Evolutionary conservation across 2,329 filamentous ascomycete species (phyloP), one percentile per base, ranked within the genome.

Genomic region (Capronia coronata): DNA sequence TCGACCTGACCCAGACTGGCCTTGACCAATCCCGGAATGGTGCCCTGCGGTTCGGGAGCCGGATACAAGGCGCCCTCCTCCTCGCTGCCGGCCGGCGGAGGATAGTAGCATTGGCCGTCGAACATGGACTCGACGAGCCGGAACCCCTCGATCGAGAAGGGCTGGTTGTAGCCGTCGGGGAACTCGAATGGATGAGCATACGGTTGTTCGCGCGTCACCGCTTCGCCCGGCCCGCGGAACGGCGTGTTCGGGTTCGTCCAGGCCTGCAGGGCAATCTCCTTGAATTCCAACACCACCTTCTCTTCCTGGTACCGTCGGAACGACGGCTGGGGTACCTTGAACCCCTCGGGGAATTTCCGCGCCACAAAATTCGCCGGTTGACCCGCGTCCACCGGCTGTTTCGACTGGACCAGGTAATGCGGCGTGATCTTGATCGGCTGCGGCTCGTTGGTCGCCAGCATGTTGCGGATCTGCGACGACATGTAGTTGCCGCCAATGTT

Each of bases 91-190:
- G 72, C 66, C 43, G 72, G 57, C 10, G 70, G 64, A 2, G 71
- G 68, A 46, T 87, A 80, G 2, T 86, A 85, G 30, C 84, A 86
- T 46, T 80, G 82, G 60, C 89, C 84, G 65, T 97, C 91, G 76
- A 93, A 98, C 67, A 98, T 78, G 35, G 87, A 87, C 71, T 98
- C 93, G 1, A 84, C 83, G 9, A 88, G 84, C 59, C 82, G 81
- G 76, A 85, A 96, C 43, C 93, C 83, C 67, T 96, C 90, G 48
- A 84, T 78, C 55, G 87, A 84, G 75, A 95, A 98, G 70, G 95
- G 85, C 67, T 94, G 87, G 73, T 97, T 98, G 72, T 85, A 90
- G 43, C 93, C 93, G 65, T 97, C 88, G 8, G 93, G 93, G 79
- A 98, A 93, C 73, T 98, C 93, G 63, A 96, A 98, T 1, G 88